Evolutionary conservation across 345 rosid genomes (phyloP).

Genomic region (Citrus australasica): DNA sequence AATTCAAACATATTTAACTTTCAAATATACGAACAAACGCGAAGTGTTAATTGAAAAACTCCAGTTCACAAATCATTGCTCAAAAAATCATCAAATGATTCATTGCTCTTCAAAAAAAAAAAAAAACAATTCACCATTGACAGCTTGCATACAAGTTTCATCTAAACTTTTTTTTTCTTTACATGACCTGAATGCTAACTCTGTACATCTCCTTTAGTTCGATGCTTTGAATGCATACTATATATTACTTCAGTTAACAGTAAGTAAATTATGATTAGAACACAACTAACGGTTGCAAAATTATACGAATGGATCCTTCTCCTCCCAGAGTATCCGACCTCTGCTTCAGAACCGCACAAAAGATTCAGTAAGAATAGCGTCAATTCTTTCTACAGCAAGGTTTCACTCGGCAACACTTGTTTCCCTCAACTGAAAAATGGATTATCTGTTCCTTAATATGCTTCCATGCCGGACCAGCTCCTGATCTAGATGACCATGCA

Average conservation of each 20-base stretch:
- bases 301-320: not conserved
- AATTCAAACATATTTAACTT: too few species aligned
- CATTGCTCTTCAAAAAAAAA: too few species aligned
- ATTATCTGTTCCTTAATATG: conserved; percentile 53
- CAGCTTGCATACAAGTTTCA: not conserved
- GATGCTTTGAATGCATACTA: not conserved
- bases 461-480: conserved; percentile 39
- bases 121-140: not conserved
- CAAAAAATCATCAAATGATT: too few species aligned
- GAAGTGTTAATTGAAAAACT: too few species aligned
- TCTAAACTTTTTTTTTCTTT: too few species aligned
- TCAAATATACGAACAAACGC: too few species aligned
- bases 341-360: not conserved
- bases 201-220: not conserved
- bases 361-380: not conserved
- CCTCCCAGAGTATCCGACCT: not conserved
- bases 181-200: not conserved
- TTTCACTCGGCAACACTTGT: conserved; percentile 54
- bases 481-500: conserved; percentile 62
- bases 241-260: not conserved
- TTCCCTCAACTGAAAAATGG: conserved; percentile 56
- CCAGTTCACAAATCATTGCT: too few species aligned
- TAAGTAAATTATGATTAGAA: not conserved
- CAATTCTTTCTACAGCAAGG: conserved; percentile 77
- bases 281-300: not conserved